Conservation (phyloP, 2,329 filamentous ascomycete genomes). For the Alternaria infectoria region DNA sequence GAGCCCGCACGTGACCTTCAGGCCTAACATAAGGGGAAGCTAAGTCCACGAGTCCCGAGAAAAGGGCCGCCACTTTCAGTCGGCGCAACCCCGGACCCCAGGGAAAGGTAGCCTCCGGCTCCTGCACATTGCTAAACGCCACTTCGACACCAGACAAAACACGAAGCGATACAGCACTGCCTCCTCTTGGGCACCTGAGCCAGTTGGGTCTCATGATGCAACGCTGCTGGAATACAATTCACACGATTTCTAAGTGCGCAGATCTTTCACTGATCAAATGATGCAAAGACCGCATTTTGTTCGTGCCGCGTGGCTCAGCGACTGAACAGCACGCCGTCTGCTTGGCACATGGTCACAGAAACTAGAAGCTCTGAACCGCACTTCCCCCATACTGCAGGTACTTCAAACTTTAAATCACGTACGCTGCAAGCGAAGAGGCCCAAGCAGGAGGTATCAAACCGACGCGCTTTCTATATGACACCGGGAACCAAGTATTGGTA, state of each 20-base stretch:
- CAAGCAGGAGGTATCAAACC: not conserved
- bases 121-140: not conserved
- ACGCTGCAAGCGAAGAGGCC: not conserved
- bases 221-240: not conserved
- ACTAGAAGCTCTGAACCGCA: not conserved
- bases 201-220: not conserved
- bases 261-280: not conserved
- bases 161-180: not conserved
- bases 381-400: not conserved
- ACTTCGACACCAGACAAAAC: not conserved
- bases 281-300: not conserved
- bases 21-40: not conserved
- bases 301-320: not conserved
- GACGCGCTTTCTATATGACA: not conserved
- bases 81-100: not conserved
- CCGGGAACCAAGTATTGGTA: not conserved
- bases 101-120: not conserved
- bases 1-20: not conserved
- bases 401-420: not conserved
- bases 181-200: not conserved
- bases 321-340: not conserved
- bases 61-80: not conserved
- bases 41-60: not conserved
- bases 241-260: not conserved
- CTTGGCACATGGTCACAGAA: not conserved